These are phyloP conservation scores for Calamus simplicifolius DNA, from an alignment of 176 grass and related monocot genomes.

Conservation along the genomic window DNA sequence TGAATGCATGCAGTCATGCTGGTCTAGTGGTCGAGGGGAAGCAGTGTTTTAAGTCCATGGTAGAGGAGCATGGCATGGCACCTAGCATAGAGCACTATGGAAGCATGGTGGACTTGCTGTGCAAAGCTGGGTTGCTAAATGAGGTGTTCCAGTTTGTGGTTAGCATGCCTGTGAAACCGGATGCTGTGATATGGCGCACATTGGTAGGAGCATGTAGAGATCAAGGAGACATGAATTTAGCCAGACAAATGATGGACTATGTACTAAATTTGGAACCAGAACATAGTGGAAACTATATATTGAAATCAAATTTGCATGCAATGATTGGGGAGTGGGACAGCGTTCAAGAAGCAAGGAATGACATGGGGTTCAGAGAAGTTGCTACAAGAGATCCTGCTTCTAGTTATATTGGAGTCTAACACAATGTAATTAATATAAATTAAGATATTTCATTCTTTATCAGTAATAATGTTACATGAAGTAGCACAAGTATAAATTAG, in stretches of 20 bases:
- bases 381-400: slow-evolving; percentile 8
- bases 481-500: too few species aligned
- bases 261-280: slow-evolving; percentile 37
- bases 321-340: slow-evolving; percentile 39
- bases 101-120: slow-evolving; percentile 45
- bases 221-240: slow-evolving; percentile 31
- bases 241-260: slow-evolving; percentile 34
- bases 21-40: slow-evolving; percentile 25
- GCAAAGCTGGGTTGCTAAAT: slow-evolving; percentile 19
- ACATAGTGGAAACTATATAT: slow-evolving; percentile 33
- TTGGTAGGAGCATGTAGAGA: slow-evolving; percentile 44
- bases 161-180: slow-evolving; percentile 41
- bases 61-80: slow-evolving; percentile 27
- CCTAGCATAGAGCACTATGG: slow-evolving; percentile 63
- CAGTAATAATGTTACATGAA: too few species aligned
- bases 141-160: slow-evolving; percentile 38
- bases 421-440: too few species aligned
- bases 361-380: slow-evolving; percentile 31
- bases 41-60: slow-evolving; percentile 40
- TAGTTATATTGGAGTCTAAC: slow-evolving; percentile 26
- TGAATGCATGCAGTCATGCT: slow-evolving; percentile 38
- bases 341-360: slow-evolving; percentile 36
- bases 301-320: slow-evolving; percentile 45
- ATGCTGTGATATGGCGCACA: slow-evolving; percentile 49
- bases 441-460: too few species aligned